Evolutionary conservation across 139 green algal genomes (phyloP).

Genomic region (Zygnema circumcarinatum): DNA sequence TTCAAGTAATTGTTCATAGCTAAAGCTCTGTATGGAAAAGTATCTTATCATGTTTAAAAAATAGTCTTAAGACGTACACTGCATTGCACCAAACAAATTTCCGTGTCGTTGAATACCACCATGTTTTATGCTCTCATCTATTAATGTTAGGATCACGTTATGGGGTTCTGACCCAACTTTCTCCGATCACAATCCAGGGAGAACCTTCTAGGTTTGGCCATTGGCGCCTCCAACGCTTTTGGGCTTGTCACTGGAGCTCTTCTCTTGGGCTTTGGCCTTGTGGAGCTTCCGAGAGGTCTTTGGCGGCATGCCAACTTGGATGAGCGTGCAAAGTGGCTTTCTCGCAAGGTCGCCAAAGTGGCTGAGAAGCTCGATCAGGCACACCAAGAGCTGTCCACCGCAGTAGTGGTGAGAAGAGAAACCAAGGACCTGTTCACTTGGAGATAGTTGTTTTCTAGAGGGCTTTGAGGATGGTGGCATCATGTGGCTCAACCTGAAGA

Average conservation of each 20-base stretch:
- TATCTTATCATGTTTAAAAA: too few species aligned
- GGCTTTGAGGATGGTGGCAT: too few species aligned
- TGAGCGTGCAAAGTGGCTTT: slow-evolving; percentile 59
- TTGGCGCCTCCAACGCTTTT: slow-evolving; percentile 88
- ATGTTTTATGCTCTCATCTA: too few species aligned
- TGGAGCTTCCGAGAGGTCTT: slow-evolving; percentile 81
- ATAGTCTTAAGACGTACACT: too few species aligned
- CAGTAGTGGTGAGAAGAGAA: slow-evolving; percentile 47
- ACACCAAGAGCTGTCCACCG: slow-evolving; percentile 56
- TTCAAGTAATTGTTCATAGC: too few species aligned
- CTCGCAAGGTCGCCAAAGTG: slow-evolving; percentile 56
- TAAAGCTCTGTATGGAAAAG: too few species aligned
- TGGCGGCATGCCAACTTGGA: slow-evolving; percentile 74
- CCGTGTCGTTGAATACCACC: too few species aligned
- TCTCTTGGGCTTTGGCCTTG: slow-evolving; percentile 88
- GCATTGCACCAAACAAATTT: too few species aligned
- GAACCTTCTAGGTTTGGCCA: slow-evolving; percentile 62
- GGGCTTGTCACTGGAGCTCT: slow-evolving; percentile 80
- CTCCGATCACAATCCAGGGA: neutral
- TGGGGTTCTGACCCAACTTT: too few species aligned
- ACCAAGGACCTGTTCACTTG: neutral
- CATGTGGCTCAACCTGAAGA: too few species aligned
- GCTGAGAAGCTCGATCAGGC: slow-evolving; percentile 69
- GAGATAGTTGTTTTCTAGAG: too few species aligned
- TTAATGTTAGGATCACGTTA: too few species aligned